Conservation (phyloP, 2,329 filamentous ascomycete species). For the Aspergillus chevalieri region DNA sequence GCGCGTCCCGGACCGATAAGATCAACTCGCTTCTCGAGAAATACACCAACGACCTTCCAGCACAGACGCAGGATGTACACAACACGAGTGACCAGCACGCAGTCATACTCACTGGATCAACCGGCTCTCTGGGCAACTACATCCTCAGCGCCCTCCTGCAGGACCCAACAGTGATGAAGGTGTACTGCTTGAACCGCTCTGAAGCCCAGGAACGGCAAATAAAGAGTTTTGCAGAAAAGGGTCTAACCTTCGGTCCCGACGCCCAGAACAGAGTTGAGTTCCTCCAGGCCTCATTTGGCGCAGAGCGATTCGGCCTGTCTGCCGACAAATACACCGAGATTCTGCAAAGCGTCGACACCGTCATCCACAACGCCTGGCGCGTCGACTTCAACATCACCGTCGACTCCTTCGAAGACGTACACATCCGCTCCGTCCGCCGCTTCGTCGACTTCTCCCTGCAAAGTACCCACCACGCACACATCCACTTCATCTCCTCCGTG, state of each 20-base stretch:
- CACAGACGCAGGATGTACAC: neutral
- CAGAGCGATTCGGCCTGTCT: constrained; percentile 14
- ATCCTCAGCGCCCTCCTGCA: constrained; percentile 9
- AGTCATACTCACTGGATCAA: constrained; percentile 16
- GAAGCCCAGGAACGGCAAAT: constrained; percentile 1
- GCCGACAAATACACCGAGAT: constrained; percentile 9
- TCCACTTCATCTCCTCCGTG: constrained; percentile 24
- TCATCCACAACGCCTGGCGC: constrained; percentile 28
- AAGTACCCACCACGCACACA: constrained; percentile 10
- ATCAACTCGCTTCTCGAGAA: neutral
- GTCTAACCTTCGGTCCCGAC: neutral
- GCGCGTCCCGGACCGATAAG: neutral
- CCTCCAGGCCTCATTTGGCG: constrained; percentile 11
- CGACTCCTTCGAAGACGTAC: constrained; percentile 18
- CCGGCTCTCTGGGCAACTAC: constrained; percentile 15
- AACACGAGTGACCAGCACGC: neutral
- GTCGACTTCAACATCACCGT: constrained; percentile 27
- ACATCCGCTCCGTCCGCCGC: constrained; percentile 19
- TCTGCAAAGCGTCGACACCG: constrained; percentile 8
- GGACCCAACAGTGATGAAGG: constrained; percentile 5
- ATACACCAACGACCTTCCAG: neutral
- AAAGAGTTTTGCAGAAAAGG: constrained; percentile 1
- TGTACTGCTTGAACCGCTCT: constrained; percentile 16
- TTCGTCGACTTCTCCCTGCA: constrained; percentile 20
- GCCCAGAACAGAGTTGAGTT: constrained; percentile 20